Conservation (phyloP, 106 monocot genomes). For the Hemerocallis citrina region DNA sequence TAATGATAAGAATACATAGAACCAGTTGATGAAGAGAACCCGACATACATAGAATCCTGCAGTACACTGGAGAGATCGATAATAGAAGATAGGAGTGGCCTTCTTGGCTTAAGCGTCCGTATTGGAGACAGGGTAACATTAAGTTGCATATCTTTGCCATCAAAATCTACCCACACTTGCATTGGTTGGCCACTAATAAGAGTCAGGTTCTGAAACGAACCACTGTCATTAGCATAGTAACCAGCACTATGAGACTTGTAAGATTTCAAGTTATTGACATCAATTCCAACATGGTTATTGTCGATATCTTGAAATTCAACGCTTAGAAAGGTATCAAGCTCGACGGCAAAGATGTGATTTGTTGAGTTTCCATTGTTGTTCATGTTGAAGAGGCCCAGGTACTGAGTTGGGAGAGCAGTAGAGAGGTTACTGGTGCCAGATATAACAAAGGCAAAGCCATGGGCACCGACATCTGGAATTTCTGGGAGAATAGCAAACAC, state of each 20-base stretch:
- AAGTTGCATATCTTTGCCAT: slow-evolving; percentile 10
- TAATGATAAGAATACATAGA: slow-evolving; percentile 11
- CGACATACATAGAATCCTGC: slow-evolving; percentile 24
- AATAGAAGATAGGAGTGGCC: slow-evolving; percentile 21
- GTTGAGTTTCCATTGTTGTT: slow-evolving; percentile 4
- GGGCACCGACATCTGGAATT: not conserved
- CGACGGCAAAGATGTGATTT: slow-evolving; percentile 45
- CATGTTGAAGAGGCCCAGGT: slow-evolving; percentile 9
- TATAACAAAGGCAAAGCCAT: slow-evolving; percentile 2
- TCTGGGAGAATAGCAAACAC: slow-evolving; percentile 9
- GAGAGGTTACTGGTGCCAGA: slow-evolving; percentile 7
- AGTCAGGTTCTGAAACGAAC: not conserved
- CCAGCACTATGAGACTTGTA: not conserved
- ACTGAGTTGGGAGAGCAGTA: not conserved
- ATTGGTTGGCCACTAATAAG: slow-evolving; percentile 24
- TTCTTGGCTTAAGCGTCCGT: slow-evolving; percentile 13
- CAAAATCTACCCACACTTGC: slow-evolving; percentile 42
- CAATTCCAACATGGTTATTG: slow-evolving; percentile 18
- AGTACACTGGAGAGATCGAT: slow-evolving; percentile 22
- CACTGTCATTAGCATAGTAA: not conserved
- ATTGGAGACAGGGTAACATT: slow-evolving; percentile 27
- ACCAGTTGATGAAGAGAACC: slow-evolving; percentile 32
- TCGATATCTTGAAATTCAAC: slow-evolving; percentile 23
- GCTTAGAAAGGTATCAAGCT: slow-evolving; percentile 52
- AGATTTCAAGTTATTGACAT: slow-evolving; percentile 6